phyloP scores from a whole-genome alignment of 2,329 filamentous ascomycete species.

The Aureobasidium sp. region DNA sequence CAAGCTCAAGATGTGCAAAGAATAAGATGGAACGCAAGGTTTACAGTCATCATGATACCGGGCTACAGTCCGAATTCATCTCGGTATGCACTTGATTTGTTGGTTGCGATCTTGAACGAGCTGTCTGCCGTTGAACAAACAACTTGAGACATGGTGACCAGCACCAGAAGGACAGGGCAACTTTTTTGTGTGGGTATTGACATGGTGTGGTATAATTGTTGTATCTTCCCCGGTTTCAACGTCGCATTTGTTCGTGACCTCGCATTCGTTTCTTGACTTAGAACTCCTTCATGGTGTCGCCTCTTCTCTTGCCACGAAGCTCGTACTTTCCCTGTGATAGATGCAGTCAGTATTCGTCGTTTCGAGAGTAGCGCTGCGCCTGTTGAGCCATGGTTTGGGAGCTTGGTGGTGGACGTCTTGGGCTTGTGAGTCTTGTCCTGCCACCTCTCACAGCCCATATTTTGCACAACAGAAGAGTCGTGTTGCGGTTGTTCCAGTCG shows the following conservation, averaged over 20 bases:
- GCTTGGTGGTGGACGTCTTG: background rate
- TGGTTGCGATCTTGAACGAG: background rate
- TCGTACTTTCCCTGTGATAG: constrained; percentile 68
- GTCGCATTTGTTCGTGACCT: background rate
- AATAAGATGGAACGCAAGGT: too few relatives aligned
- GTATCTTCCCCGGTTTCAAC: background rate
- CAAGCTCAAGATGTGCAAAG: background rate
- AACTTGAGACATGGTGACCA: background rate
- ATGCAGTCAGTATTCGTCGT: constrained; percentile 11
- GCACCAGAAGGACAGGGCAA: background rate
- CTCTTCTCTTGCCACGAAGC: constrained; percentile 77
- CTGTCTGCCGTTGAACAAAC: background rate
- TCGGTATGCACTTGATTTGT: background rate
- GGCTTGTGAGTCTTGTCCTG: background rate
- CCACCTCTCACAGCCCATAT: background rate
- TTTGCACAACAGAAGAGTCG: background rate
- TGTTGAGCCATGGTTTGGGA: background rate
- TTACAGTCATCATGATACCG: background rate
- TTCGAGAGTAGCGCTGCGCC: background rate
- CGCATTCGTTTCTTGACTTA: constrained; percentile 32
- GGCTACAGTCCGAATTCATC: background rate
- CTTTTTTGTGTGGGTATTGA: background rate
- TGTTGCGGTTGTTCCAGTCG: background rate
- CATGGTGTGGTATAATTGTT: constrained; percentile 11
- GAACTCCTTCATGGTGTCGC: constrained; percentile 74